Base-by-base conservation (phyloP, 139 green algal genomes). In the Chlamydomonas sp. region DNA sequence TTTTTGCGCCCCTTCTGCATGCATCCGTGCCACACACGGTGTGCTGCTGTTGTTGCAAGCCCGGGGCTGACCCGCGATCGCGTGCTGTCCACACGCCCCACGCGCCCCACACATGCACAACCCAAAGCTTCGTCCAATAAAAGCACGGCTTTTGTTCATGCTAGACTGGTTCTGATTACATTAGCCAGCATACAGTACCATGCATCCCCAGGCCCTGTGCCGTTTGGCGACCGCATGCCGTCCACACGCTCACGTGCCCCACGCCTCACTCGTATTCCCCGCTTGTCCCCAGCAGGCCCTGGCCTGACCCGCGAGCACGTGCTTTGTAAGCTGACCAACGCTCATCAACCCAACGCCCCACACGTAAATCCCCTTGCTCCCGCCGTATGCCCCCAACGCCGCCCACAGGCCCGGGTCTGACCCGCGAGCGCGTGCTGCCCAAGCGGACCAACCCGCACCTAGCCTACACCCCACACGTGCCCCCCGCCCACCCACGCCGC, bases 251-350 rank as follows among this genome's bases (percentile, higher is more conserved):
- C 67, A 73, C 69, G 17, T 18, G 15, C 69, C 9, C 16, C 9
- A 16, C 2, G 17, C 3, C 16, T 3, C 69, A 75, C 14, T 18
- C 3, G 49, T 18, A 1, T 18, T 57, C 16, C 31, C 31, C 31
- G 31, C 31, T 8, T 10, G 9, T 8, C 69, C 9, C 75, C 58
- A 57, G 0, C 60, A 2, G 63, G 1, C 59, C 16, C 66, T 78
- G 80, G 80, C 58, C 69, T 78, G 5, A 10, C 20, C 14, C 57
- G 80, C 5, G 80, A 86, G 3, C 77, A 74, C 10, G 80, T 86
- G 7, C 59, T 86, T 2, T 10, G 20, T 3, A 86, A 86, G 67
- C 80, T 86, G 18, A 49, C 31, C 31, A 49, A 49, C 31, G 69
- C 67, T 73, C 67, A 73, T 18, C 69, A 16, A 6, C 69, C 9